Evolutionary conservation across 2,329 filamentous ascomycete genomes (phyloP), one percentile per base, ranked within the genome.

Genomic region (Tolypocladium amazonense): DNA sequence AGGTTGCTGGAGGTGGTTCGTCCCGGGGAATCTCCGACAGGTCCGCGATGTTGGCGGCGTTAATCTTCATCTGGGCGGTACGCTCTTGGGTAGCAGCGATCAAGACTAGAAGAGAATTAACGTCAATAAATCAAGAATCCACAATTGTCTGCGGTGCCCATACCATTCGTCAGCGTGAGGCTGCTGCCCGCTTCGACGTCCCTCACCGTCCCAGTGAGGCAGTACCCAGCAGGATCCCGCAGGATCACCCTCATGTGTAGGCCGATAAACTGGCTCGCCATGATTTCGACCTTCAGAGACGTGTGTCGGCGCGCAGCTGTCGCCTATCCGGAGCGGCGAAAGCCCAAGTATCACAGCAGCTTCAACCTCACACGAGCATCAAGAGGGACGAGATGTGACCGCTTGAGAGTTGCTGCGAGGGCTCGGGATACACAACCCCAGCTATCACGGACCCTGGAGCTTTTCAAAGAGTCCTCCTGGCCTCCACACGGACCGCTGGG

Each of bases 181-280:
- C 85, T 87, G 68, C 84, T 81, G 33, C 88, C 86, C 62, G 87
- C 76, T 61, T 77, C 81, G 58, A 93, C 86, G 65, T 86, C 80
- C 62, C 84, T 82, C 41, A 95, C 88, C 27, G 84, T 83, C 57
- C 90, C 90, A 62, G 85, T 84, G 56, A 93, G 76, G 66, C 83
- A 78, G 50, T 82, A 83, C 62, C 83, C 83, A 2, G 82, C 80
- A 58, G 88, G 87, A 61, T 84, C 79, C 67, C 81, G 83, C 64
- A 94, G 80, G 41, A 87, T 88, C 68, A 94, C 86, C 62, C 85
- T 77, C 75, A 94, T 90, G 62, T 87, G 85, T 72, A 90, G 82
- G 62, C 90, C 90, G 68, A 90, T 85, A 71, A 93, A 91, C 69
- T 85, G 80, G 61, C 80, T 79, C 56, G 87, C 85, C 74, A 76